Evolutionary conservation across 2,329 filamentous ascomycete species (phyloP), one percentile per base, ranked within the genome.

Genomic region (Neoarthrinium moseri): DNA sequence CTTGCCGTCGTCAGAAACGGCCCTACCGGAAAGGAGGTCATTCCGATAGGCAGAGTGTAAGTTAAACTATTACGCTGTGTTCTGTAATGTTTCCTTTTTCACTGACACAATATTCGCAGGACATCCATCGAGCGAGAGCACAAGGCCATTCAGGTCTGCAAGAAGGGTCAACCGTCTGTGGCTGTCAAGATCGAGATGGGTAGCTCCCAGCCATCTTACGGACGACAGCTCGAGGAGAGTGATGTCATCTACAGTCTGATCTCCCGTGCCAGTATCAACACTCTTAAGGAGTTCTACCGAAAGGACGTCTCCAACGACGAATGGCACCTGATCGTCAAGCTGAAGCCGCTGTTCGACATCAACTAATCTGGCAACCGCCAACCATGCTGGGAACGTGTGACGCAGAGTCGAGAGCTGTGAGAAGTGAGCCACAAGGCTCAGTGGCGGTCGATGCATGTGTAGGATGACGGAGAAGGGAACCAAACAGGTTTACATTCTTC

Each of bases 141-240:
- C 80, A 99, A 99, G 75, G 84, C 94, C 53, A 86, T 99, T 55
- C 81, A 78, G 8, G 78, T 96, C 47, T 95, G 90, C 75, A 99
- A 99, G 71, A 92, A 91, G 73, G 92, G 92, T 43, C 89, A 95
- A 63, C 94, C 95, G n/a, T 95, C 91, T 2, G 95, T 99, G 8
- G 94, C 94, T 17, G 78, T 99, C 74, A 99, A 99, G 78, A 95
- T 99, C 60, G 95, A 99, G 73, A 86, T 85, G 81, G 92, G 91
- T 44, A 73, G 85, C 48, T 89, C 92, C 65, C 94, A 99, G 74
- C 95, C 94, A 13, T 82, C 87, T 48, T 99, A 99, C 64, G 94
- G 94, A 48, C 87, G 94, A 50, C 94, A 99, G 53, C 81, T 99
- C 41, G 94, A 99, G 68, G 92, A 99, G 67, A 82, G 83, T 53